A percentile compares a stretch with the other conserved stretches of the same genome.
Evolutionary conservation across 345 rosid genomes (phyloP).

Genomic region (Limnanthes douglasii): DNA sequence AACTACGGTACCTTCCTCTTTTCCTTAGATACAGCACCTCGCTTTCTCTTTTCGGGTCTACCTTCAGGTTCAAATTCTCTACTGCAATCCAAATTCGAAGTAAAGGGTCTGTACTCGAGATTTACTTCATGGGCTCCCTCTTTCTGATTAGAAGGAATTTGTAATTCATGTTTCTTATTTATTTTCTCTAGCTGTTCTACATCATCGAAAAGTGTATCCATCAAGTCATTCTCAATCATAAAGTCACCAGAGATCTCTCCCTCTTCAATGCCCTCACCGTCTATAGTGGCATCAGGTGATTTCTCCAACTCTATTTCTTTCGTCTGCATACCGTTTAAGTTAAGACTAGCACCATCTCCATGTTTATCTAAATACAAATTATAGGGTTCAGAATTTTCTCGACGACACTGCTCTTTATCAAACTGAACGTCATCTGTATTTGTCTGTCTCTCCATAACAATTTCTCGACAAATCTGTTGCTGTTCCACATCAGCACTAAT

Average conservation of each 20-base stretch:
- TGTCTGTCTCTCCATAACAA: conserved; percentile 9
- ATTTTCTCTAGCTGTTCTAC: conserved; percentile 11
- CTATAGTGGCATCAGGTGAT: conserved; percentile 11
- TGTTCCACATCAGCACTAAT: conserved; percentile 9
- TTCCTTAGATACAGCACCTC: conserved; percentile 25
- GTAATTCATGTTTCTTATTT: conserved; percentile 16
- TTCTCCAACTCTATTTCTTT: conserved; percentile 22
- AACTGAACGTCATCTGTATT: conserved; percentile 8
- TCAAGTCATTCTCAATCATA: conserved; percentile 4
- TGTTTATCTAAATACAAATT: conserved; percentile 3
- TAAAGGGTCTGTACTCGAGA: conserved; percentile 5
- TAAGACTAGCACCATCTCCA: conserved; percentile 15
- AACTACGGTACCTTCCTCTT: conserved; percentile 38
- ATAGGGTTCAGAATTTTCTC: conserved; percentile 7
- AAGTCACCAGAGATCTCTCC: conserved; percentile 40
- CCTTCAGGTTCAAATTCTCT: conserved; percentile 2
- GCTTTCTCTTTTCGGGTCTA: conserved; percentile 24
- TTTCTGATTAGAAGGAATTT: conserved; percentile 7
- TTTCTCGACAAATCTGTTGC: conserved; percentile 9
- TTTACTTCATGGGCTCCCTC: conserved; percentile 7
- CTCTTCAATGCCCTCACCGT: conserved; percentile 36
- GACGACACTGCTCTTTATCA: conserved; percentile 8
- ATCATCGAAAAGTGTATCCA: conserved; percentile 15
- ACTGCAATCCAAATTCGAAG: conserved; percentile 3
- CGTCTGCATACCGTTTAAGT: conserved; percentile 12